These are phyloP conservation scores for Ballota nigra DNA, from an alignment of 257 asterid species.

Conservation along the genomic window DNA sequence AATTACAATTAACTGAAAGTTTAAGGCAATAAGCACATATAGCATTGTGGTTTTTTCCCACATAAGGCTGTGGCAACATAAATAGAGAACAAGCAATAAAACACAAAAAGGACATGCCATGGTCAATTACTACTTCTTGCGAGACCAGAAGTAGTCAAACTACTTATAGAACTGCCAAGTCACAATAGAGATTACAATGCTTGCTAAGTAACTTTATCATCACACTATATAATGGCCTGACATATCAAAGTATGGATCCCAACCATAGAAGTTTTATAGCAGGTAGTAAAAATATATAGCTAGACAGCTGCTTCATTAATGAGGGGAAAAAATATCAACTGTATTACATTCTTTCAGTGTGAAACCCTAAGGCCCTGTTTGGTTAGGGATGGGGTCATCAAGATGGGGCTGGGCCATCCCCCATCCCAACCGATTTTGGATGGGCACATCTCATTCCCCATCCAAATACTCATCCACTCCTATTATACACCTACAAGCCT, in stretches of 20 bases:
- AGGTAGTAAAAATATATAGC: neutral
- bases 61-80: conserved; percentile 5
- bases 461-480: too few species aligned
- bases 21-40: neutral
- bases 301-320: neutral
- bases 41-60: neutral
- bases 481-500: too few species aligned
- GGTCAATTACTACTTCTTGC: neutral
- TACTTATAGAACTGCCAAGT: conserved; percentile 10
- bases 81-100: neutral
- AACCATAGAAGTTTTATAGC: neutral
- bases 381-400: too few species aligned
- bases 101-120: neutral
- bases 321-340: neutral
- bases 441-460: too few species aligned
- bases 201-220: neutral
- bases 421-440: too few species aligned
- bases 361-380: too few species aligned
- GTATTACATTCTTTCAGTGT: too few species aligned
- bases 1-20: neutral
- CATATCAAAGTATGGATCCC: neutral
- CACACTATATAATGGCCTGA: neutral
- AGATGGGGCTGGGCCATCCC: too few species aligned
- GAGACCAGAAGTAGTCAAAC: conserved; percentile 35
- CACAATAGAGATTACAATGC: neutral